A percentile compares a stretch with the other conserved stretches of the same genome.
Evolutionary conservation across 2,329 filamentous ascomycete species (phyloP).

Genomic region (Pestalotiopsis sp.): DNA sequence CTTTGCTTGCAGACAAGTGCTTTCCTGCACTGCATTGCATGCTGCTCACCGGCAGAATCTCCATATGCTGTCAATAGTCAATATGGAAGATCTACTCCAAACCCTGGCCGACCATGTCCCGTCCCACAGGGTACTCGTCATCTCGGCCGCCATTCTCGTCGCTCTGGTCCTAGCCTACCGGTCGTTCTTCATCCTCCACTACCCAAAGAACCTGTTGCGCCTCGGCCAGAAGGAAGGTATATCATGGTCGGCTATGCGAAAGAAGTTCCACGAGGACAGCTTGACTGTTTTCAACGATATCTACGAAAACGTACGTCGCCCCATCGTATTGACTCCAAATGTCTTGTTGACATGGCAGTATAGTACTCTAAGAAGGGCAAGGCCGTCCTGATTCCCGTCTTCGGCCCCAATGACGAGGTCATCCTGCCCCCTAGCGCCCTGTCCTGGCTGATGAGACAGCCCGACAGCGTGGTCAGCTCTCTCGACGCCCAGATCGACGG

Average conservation of each 20-base stretch:
- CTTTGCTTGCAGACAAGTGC: not conserved
- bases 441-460: slow-evolving; percentile 41
- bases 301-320: slow-evolving; percentile 21
- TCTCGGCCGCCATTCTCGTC: not conserved
- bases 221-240: slow-evolving; percentile 17
- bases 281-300: slow-evolving; percentile 19
- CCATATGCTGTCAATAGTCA: not conserved
- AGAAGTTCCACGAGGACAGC: slow-evolving; percentile 21
- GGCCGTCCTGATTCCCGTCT: slow-evolving; percentile 41
- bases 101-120: not conserved
- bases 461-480: slow-evolving; percentile 36
- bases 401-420: slow-evolving; percentile 41
- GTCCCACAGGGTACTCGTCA: slow-evolving; percentile 1
- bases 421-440: slow-evolving; percentile 41
- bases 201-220: slow-evolving; percentile 20
- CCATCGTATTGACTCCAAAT: not conserved
- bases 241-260: slow-evolving; percentile 16
- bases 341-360: not conserved
- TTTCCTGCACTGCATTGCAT: not conserved
- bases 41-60: not conserved
- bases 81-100: slow-evolving; percentile 1
- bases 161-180: slow-evolving; percentile 1
- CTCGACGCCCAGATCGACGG: slow-evolving; percentile 38
- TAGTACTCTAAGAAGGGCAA: slow-evolving; percentile 45
- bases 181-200: slow-evolving; percentile 18